Base-by-base conservation (phyloP, 495 filamentous ascomycete genomes). In the Hypoxylon trugodes region DNA sequence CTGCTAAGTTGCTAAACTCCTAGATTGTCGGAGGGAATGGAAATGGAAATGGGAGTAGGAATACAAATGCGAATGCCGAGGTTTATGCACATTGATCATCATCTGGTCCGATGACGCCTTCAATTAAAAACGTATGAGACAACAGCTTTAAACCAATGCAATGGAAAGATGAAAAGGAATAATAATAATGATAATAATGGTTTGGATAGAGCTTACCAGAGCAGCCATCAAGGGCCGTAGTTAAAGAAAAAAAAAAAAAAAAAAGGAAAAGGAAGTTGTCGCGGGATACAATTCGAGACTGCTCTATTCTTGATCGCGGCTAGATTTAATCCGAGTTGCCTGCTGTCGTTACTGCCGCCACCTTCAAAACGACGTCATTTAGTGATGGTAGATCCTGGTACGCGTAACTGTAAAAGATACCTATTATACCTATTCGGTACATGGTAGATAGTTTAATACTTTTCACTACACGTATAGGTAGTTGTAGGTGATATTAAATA, bases 171-270 rank as follows among this genome's bases (percentile, higher is more conserved):
- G 22, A 59, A 18, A 37, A 32, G 38, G 26, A 25, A 10, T 18
- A 28, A 35, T 1, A 24, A 33, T 46, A 77, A n/a, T n/a, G n/a
- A n/a, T n/a, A n/a, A n/a, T n/a, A n/a, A n/a, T n/a, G n/a, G n/a
- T n/a, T n/a, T n/a, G n/a, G n/a, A n/a, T n/a, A n/a, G n/a, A n/a
- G n/a, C 78, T 78, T 70, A 81, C 78, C 59, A 81, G 74, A 61
- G 78, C 78, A 77, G 78, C 78, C 78, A 81, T 81, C 49, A 76
- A 71, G 65, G 50, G 52, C 46, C 33, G 45, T 28, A 19, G 16
- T 7, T 42, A 45, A 28, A 32, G 22, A 73, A 46, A 12, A 74
- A 50, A 58, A n/a, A n/a, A n/a, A n/a, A n/a, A n/a, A n/a, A n/a
- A n/a, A n/a, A n/a, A n/a, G n/a, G n/a, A n/a, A n/a, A n/a, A n/a